phyloP scores from a whole-genome alignment of 345 rosid species.

The Populus nigra region DNA sequence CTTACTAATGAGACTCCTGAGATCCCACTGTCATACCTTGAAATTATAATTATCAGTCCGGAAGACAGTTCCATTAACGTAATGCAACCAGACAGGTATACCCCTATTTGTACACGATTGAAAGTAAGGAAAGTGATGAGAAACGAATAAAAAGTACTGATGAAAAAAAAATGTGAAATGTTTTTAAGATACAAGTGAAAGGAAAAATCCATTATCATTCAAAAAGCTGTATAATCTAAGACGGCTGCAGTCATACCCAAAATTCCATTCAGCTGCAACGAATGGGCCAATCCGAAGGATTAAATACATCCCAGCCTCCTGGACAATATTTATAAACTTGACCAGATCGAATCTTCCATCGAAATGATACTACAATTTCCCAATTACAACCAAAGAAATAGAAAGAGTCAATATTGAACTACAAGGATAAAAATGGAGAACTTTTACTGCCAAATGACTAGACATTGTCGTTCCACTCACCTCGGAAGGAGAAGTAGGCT shows the following conservation, averaged over 20 bases:
- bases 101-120: conserved; percentile 42
- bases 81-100: conserved; percentile 90
- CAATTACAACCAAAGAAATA: conserved; percentile 2
- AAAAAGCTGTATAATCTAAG: not conserved
- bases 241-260: conserved; percentile 48
- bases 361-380: conserved; percentile 59
- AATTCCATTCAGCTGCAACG: conserved; percentile 92
- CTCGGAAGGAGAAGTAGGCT: conserved; percentile 58
- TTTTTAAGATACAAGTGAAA: no score
- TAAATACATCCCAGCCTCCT: conserved; percentile 82
- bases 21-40: conserved; percentile 45
- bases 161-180: not conserved
- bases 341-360: conserved; percentile 81
- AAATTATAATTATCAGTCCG: conserved; percentile 77
- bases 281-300: conserved; percentile 96
- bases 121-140: not conserved
- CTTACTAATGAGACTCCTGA: not conserved
- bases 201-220: no score
- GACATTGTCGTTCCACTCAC: conserved; percentile 32
- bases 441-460: not conserved
- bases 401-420: not conserved
- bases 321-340: conserved; percentile 82
- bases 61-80: conserved; percentile 80
- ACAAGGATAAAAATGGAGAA: not conserved
- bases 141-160: not conserved